Conservation (phyloP, 2,329 filamentous ascomycete genomes). For the Curvularia sp. region DNA sequence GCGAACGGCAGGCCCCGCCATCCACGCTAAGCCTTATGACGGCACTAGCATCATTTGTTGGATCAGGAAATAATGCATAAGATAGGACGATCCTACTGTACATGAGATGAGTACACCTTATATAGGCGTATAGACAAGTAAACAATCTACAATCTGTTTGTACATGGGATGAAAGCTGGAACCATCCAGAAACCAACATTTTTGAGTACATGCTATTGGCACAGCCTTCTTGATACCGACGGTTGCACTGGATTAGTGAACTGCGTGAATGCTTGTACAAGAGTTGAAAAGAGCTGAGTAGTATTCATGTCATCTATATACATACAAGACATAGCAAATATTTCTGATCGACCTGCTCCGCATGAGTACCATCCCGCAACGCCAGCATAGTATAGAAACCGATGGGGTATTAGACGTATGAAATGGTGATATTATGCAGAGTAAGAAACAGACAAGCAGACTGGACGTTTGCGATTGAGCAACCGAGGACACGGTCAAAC, state of each 20-base stretch:
- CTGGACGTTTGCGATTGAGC: not conserved
- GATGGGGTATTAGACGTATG: conserved; percentile 8
- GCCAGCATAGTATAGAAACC: not conserved
- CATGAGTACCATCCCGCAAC: not conserved
- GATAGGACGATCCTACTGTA: too few relatives aligned
- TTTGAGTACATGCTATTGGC: not conserved
- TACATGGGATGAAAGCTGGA: too few relatives aligned
- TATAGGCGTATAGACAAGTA: too few relatives aligned
- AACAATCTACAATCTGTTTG: too few relatives aligned
- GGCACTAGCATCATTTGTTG: not conserved
- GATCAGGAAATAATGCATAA: too few relatives aligned
- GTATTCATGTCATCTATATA: not conserved
- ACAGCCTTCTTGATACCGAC: not conserved
- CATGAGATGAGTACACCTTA: too few relatives aligned
- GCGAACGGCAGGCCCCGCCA: conserved; percentile 13
- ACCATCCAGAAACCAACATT: too few relatives aligned
- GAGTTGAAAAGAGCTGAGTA: not conserved
- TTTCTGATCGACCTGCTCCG: not conserved
- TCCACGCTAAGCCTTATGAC: conserved; percentile 15
- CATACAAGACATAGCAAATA: not conserved
- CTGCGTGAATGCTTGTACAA: not conserved
- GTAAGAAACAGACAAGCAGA: not conserved
- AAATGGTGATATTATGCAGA: not conserved
- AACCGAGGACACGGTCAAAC: not conserved
- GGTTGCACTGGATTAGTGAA: not conserved